Evolutionary conservation across 768 basidiomycete genomes (phyloP), one percentile per base, ranked within the genome.

Genomic region (Porpolomopsis calyptriformis): DNA sequence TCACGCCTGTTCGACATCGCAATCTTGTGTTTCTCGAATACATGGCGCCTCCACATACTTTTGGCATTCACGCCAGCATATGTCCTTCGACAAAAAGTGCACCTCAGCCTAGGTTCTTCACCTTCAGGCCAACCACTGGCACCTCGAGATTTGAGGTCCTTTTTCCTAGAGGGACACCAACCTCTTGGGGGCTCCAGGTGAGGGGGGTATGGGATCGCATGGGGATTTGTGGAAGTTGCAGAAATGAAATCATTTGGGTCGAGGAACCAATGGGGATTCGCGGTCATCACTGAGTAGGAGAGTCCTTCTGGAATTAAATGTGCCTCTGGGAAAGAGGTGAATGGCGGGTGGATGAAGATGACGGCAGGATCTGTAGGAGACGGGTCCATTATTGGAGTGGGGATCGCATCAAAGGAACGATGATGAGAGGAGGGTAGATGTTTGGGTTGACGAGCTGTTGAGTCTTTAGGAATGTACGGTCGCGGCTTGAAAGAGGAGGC

Each of bases 41-140:
- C 86, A 60, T 90, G 86, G 39, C 86, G 72, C 49, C 86, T 68
- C 86, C 86, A 90, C 86, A 90, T 90, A 57, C 85, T 88, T 64
- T 89, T 88, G 4, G 86, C 87, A 58, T 90, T 90, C 25, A 86
- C 83, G 9, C 86, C 86, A 3, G 85, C 82, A 54, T 90, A 90
- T 4, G 80, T 82, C 52, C 87, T 73, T 53, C 87, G 68, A 55
- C 86, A 90, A 56, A 90, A 88, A 1, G 86, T 89, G 63, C 86
- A 90, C 40, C 86, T 72, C 20, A 90, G 70, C 14, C 82, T 67
- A 6, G 85, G 85, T 54, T 85, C 83, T 59, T 84, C 81, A 20
- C 85, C 85, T 48, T 89, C 83, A 7, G 83, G 81, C 81, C 82
- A 85, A 14, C 77, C 77, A 41, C 83, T 82, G 7, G 68, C 53